Percentiles rank a stretch among this genome's conserved stretches.
These are phyloP conservation scores for Penicillium silybi DNA, from an alignment of 495 filamentous ascomycete species.

Conservation along the genomic window DNA sequence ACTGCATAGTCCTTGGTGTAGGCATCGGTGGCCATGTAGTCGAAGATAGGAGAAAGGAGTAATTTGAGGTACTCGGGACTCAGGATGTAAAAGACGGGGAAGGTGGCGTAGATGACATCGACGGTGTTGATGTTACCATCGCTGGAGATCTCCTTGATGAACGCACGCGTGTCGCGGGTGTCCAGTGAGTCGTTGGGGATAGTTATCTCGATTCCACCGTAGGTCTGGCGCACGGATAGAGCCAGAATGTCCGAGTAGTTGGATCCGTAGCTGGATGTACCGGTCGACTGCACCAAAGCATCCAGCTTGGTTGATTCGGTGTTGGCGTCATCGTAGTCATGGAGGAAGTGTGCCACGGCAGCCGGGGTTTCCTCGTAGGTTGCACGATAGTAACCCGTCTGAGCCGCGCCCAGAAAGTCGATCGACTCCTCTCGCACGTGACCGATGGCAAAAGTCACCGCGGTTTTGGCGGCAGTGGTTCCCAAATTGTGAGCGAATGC, in stretches of 20 bases:
- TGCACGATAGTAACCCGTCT: slow-evolving; percentile 38
- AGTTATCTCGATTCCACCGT: slow-evolving; percentile 40
- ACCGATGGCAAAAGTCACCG: slow-evolving; percentile 43
- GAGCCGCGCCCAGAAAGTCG: slow-evolving; percentile 37
- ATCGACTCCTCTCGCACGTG: slow-evolving; percentile 35
- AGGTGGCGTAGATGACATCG: slow-evolving; percentile 42
- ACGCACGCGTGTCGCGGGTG: slow-evolving; percentile 34
- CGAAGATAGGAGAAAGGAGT: slow-evolving; percentile 38
- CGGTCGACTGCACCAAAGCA: slow-evolving; percentile 18
- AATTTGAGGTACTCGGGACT: slow-evolving; percentile 39
- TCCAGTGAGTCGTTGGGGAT: slow-evolving; percentile 36
- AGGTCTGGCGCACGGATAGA: slow-evolving; percentile 38
- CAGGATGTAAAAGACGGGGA: slow-evolving; percentile 39
- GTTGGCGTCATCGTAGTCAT: slow-evolving; percentile 36
- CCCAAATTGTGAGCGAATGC: slow-evolving; percentile 39
- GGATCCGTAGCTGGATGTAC: slow-evolving; percentile 22
- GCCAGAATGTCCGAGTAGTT: slow-evolving; percentile 44
- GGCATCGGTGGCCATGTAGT: slow-evolving; percentile 33
- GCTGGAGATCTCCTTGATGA: slow-evolving; percentile 48
- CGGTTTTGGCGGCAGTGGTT: slow-evolving; percentile 14
- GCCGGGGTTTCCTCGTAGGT: slow-evolving; percentile 16
- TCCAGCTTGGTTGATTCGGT: slow-evolving; percentile 30
- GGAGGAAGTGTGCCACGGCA: slow-evolving; percentile 35
- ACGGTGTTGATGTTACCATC: slow-evolving; percentile 49
- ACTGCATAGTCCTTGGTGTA: slow-evolving; percentile 33